Base-by-base conservation (phyloP, 1,284 basidiomycete species). In the Puccinia polysora region DNA sequence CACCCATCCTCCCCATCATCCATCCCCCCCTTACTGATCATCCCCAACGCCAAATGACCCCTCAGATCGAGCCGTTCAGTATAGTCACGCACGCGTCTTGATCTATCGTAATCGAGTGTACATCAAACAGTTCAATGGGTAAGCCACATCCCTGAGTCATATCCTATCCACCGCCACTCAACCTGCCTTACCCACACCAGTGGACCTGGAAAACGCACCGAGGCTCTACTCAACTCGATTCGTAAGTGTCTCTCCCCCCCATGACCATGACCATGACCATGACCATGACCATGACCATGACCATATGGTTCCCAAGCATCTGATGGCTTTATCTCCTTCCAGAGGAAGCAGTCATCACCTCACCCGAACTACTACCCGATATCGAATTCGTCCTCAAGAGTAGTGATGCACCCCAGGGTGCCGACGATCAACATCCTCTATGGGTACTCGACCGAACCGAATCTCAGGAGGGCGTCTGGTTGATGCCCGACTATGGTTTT, bases 401-500 rank as follows among this genome's bases (percentile, higher is more conserved):
- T 55, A 75, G 75, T 52, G 78, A 79, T 62, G 55, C 67, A 45
- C 56, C 67, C 2, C 55, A 49, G 25, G 43, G 30, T 4, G 56
- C 14, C 5, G 67, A 60, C 55, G 25, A 47, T 15, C 40, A 52
- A 47, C 53, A 43, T 45, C 67, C 67, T 23, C 18, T 70, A 7
- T 79, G 78, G 78, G 75, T 75, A 28, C 73, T 79, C 4, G 77
- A 77, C 47, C 68, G 78, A 0, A 69, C 74, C 0, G 73, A 75
- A 1, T 74, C 77, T 30, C 73, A 76, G 30, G 74, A 75, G 15
- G 78, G 78, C 45, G 69, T 78, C 2, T 79, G 78, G 78, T 65
- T 79, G 38, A 79, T 78, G 78, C 78, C 78, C 0, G 78, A 79
- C 62, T 79, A 78, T 52, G 78, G 76, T 2, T 79, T 75, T 56